Evolutionary conservation across 2,329 filamentous ascomycete species (phyloP), one percentile per base, ranked within the genome.

Genomic region (Dactylella cylindrospora): DNA sequence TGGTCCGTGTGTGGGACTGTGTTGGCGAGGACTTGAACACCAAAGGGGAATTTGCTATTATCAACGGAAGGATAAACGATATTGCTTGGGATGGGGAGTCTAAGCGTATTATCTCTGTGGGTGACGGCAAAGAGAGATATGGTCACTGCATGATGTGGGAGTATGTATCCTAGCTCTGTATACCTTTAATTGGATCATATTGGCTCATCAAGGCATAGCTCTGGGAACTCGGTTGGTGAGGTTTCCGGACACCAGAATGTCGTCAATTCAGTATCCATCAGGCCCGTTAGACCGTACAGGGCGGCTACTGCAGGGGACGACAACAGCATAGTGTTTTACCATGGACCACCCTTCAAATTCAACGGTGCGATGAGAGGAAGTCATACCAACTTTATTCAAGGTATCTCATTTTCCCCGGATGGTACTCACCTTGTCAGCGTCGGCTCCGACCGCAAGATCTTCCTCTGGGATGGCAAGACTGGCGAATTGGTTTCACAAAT

Each of bases 11-110:
- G 3, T 98, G 93, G 93, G 91, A 97, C 73, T 82, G 80, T 66
- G 85, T 91, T 51, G 64, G 67, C 19, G 88, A 89, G 68, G 90
- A 90, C 38, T 78, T 79, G 50, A 88, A 85, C 70, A 95, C 89
- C 38, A 95, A 94, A 74, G 88, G 90, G 67, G 91, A 97, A 74
- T 97, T 95, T 74, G 81, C 84, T 71, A 96, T 97, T 74, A 90
- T 97, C 70, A 90, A 88, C 26, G 93, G 93, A 9, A 85, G 88
- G 49, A 91, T 98, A 75, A 95, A 95, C 72, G 93, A 98, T 72
- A 83, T 98, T 67, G 91, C 90, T 1, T 98, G 93, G 90, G 93
- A 97, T 70, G 91, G 90, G 54, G 93, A 98, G 74, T 95, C 88
- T 64, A 90, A 96, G 76, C 85, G 93, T 43, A 85, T 98, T 71